A percentile compares a stretch with the other conserved stretches of the same genome.
Conservation (phyloP, 176 grass and related monocot species). For the Alopecurus myosuroides region DNA sequence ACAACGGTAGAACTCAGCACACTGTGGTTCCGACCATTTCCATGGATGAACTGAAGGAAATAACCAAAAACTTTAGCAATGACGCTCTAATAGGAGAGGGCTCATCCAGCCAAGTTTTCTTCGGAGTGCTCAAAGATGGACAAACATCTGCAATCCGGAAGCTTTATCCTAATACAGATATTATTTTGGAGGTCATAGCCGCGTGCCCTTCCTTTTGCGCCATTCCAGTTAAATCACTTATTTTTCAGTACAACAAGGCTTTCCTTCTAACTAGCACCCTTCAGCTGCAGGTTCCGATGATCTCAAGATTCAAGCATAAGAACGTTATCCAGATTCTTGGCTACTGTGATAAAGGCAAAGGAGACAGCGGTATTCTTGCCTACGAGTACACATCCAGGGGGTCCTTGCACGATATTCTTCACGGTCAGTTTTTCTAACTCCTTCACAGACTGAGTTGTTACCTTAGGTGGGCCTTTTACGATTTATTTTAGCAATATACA, state of each 20-base stretch:
- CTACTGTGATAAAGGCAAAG: conserved; percentile 50
- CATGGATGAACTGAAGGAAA: conserved; percentile 48
- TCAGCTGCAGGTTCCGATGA: conserved; percentile 39
- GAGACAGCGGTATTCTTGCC: conserved; percentile 51
- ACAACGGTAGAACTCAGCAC: conserved; percentile 29
- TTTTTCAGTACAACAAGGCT: neutral
- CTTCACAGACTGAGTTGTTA: too few species aligned
- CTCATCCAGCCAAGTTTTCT: conserved; percentile 41
- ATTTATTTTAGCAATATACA: too few species aligned
- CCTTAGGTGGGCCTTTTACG: too few species aligned
- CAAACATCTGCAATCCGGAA: conserved; percentile 46
- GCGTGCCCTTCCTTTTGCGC: neutral
- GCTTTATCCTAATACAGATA: conserved; percentile 33
- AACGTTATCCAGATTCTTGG: conserved; percentile 68
- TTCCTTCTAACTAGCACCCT: neutral
- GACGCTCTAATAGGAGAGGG: conserved; percentile 50
- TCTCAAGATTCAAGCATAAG: conserved; percentile 62
- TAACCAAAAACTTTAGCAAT: conserved; percentile 55
- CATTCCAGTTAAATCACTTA: neutral
- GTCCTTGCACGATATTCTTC: conserved; percentile 78
- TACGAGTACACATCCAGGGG: conserved; percentile 69
- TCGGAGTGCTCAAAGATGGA: conserved; percentile 45
- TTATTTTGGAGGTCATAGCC: conserved; percentile 29
- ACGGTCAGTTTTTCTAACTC: conserved; percentile 32
- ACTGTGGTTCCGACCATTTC: conserved; percentile 45